Conservation (phyloP, 192 early-diverging fungal genomes). For the Anaeromyces robustus region DNA sequence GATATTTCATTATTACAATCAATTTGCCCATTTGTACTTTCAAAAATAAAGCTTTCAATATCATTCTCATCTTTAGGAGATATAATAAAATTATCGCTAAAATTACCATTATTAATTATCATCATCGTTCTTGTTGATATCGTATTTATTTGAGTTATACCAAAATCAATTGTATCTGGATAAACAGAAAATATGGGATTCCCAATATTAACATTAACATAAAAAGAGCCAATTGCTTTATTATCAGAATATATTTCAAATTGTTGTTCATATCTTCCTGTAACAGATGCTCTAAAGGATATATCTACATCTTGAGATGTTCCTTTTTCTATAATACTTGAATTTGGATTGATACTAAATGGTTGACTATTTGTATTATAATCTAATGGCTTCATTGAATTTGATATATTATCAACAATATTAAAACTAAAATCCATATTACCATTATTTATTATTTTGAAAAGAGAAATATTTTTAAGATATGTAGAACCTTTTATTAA, state of each 20-base stretch:
- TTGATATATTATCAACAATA: not conserved
- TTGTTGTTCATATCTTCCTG: not conserved
- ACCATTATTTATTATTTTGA: conserved; percentile 4
- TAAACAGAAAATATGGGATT: conserved; percentile 21
- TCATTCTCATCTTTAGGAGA: not conserved
- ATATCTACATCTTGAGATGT: not conserved
- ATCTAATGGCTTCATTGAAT: not conserved
- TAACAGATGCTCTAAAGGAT: conserved; percentile 1
- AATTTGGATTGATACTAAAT: conserved; percentile 1
- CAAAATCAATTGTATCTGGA: conserved; percentile 27
- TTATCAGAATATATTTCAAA: conserved; percentile 1
- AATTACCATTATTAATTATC: conserved; percentile 4
- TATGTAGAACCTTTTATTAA: not conserved
- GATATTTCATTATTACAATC: not conserved
- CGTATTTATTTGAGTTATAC: conserved; percentile 21
- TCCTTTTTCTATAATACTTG: not conserved
- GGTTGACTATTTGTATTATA: not conserved
- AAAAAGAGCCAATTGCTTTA: conserved; percentile 10
- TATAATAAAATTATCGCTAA: not conserved
- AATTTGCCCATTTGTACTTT: not conserved
- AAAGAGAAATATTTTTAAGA: not conserved
- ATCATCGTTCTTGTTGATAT: conserved; percentile 15
- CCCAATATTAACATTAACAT: conserved; percentile 27
- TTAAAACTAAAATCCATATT: conserved; percentile 5
- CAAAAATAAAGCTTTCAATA: not conserved